Conservation (phyloP, 805 yeast species). For the Maudiozyma bulderi region DNA sequence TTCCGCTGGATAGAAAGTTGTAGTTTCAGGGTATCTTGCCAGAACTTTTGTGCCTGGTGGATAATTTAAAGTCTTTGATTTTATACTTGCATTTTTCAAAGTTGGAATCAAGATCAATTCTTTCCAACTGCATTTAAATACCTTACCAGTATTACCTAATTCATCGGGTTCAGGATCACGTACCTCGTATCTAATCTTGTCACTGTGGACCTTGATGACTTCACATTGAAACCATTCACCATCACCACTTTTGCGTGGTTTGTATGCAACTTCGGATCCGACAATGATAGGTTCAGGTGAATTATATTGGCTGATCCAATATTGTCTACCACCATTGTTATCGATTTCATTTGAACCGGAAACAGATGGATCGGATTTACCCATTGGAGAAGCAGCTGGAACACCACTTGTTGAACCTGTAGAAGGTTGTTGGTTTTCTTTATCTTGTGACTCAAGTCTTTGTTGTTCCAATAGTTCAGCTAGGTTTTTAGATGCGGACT, state of each 20-base stretch:
- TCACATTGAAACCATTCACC: slow-evolving; percentile 97
- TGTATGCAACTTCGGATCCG: slow-evolving; percentile 84
- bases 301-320: slow-evolving; percentile 45
- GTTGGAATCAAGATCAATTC: slow-evolving; percentile 71
- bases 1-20: slow-evolving; percentile 91
- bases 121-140: slow-evolving; percentile 72
- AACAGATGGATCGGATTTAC: slow-evolving; percentile 5
- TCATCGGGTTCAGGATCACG: slow-evolving; percentile 98
- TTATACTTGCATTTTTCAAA: slow-evolving; percentile 27
- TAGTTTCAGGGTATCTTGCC: slow-evolving; percentile 94
- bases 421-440: slow-evolving; percentile 1
- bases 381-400: background rate
- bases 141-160: slow-evolving; percentile 75
- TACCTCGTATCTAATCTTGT: slow-evolving; percentile 75
- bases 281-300: slow-evolving; percentile 47
- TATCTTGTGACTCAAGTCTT: background rate
- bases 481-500: slow-evolving; percentile 38
- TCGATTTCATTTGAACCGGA: slow-evolving; percentile 1
- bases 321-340: slow-evolving; percentile 35
- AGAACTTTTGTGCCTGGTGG: slow-evolving; percentile 74
- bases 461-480: slow-evolving; percentile 31
- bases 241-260: slow-evolving; percentile 49
- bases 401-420: background rate
- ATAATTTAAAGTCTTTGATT: slow-evolving; percentile 33
- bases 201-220: slow-evolving; percentile 66